Evolutionary conservation across 306 rosid species (phyloP).

Genomic region (Benincasa hispida): DNA sequence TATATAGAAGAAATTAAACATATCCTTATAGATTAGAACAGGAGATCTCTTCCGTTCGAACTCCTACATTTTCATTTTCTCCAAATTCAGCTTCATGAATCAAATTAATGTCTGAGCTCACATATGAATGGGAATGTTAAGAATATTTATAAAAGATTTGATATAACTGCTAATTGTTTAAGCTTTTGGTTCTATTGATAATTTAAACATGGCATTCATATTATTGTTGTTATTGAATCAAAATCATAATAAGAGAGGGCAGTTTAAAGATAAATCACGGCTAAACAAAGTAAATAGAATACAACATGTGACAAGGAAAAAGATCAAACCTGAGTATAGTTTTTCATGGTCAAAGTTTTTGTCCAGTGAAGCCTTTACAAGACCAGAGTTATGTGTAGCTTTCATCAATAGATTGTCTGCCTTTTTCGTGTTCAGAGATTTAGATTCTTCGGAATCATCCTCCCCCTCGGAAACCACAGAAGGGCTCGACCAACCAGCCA

Average conservation of each 20-base stretch:
- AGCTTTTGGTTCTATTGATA: background rate
- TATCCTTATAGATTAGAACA: background rate
- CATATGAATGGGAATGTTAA: background rate
- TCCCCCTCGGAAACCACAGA: constrained; percentile 96
- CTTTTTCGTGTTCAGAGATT: constrained; percentile 32
- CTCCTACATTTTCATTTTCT: background rate
- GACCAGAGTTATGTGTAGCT: constrained; percentile 67
- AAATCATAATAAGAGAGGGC: background rate
- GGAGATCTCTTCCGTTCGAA: background rate
- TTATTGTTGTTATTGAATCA: background rate
- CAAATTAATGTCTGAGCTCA: background rate
- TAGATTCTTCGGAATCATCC: constrained; percentile 71
- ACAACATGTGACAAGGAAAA: background rate
- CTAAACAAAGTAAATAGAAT: background rate
- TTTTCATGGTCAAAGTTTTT: constrained; percentile 41
- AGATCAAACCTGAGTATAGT: constrained; percentile 27
- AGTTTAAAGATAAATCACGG: background rate
- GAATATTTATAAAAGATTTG: background rate
- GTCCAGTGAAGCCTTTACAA: constrained; percentile 47
- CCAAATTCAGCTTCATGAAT: background rate
- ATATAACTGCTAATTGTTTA: background rate
- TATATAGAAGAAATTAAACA: background rate
- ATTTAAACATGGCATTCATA: background rate
- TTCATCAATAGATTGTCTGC: constrained; percentile 61
- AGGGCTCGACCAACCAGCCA: constrained; percentile 79